Base-by-base conservation (phyloP, 371 early-diverging fungal genomes). In the Mortierella sp. region DNA sequence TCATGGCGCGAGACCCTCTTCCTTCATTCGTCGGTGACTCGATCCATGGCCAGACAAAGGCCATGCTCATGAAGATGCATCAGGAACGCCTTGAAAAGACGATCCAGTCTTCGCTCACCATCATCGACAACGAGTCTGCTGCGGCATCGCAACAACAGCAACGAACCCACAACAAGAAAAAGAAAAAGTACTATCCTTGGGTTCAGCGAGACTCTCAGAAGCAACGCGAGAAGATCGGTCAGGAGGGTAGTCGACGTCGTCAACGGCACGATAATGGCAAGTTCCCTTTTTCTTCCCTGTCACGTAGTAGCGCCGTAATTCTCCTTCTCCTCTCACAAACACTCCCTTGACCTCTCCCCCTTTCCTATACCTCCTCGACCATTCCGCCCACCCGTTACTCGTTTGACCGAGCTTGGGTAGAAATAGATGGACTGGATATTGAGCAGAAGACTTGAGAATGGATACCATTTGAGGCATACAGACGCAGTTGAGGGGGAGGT, bases 201-300 rank as follows among this genome's bases (percentile, higher is more conserved):
- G 19, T 78, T 37, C 78, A 78, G 41, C 58, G 78, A 14, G 78
- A 78, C 42, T 78, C 78, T 3, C 67, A 34, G 28, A 28, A 23
- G 12, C 78, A 70, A 27, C 67, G 78, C 27, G 55, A 78, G 14
- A 70, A 70, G 56, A 78, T 78, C 49, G 78, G 78, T 8, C 55
- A 50, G 6, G 63, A 60, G 30, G 78, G 78, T 19, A 70, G 70
- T 30, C 57, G 66, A 46, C 70, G 78, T 21, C 66, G 78, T 12
- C 70, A 70, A 48, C 70, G 78, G 39, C 64, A 78, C 42, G 78
- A 78, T 56, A 78, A 78, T 66, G 78, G 78, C 78, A 78, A 78
- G 78, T 76, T 49, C 34, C 42, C 19, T 17, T 23, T 6, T 43
- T 43, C 28, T n/a, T 28, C 56, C 31, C 30, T 41, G n/a, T n/a